phyloP scores from a whole-genome alignment of 139 green algal genomes.

The Chlorella sp. region DNA sequence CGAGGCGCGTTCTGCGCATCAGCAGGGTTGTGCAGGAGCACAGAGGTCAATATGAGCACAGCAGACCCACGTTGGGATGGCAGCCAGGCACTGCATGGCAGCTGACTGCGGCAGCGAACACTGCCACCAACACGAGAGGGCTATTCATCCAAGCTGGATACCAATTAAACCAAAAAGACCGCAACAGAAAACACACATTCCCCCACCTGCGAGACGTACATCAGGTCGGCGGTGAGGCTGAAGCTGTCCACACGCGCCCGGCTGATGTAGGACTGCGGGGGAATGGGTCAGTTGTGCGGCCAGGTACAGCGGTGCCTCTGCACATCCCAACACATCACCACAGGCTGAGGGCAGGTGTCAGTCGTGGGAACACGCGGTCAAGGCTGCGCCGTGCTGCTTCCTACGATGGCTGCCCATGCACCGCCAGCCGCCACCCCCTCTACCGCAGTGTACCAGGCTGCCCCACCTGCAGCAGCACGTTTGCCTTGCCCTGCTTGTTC shows the following conservation, averaged over 20 bases:
- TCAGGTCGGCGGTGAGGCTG: constrained; percentile 92
- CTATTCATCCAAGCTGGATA: too few species aligned
- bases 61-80: not conserved
- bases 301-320: too few species aligned
- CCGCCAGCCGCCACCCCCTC: too few species aligned
- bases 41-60: not conserved
- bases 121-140: too few species aligned
- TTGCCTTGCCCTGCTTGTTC: constrained; percentile 92
- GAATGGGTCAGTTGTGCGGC: not conserved
- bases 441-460: too few species aligned
- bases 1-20: constrained; percentile 83
- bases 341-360: too few species aligned
- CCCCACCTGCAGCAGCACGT: constrained; percentile 86
- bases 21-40: constrained; percentile 45
- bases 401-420: too few species aligned
- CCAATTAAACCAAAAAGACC: not conserved
- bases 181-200: not conserved
- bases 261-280: constrained; percentile 83
- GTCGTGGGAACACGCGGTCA: too few species aligned
- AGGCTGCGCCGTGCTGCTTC: too few species aligned
- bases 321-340: too few species aligned
- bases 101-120: too few species aligned
- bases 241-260: constrained; percentile 86
- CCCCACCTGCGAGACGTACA: constrained; percentile 76
- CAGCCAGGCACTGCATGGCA: too few species aligned